Conservation (phyloP, 2,329 filamentous ascomycete species). For the Alternaria triticina region DNA sequence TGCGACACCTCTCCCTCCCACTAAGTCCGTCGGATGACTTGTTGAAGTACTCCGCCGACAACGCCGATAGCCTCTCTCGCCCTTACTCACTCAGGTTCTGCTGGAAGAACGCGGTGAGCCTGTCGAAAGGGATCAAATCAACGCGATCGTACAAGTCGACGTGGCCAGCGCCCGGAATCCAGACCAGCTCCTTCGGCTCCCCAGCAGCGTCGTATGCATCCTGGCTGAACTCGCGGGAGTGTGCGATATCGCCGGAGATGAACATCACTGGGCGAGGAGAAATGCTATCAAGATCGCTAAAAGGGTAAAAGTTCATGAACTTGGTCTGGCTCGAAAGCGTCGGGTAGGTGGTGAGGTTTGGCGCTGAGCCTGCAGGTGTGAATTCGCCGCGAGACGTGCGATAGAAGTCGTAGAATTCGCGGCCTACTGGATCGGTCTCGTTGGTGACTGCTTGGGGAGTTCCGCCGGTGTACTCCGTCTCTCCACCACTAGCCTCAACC, state of each 20-base stretch:
- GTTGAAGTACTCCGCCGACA: too few relatives aligned
- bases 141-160: conserved; percentile 49
- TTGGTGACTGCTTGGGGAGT: conserved; percentile 22
- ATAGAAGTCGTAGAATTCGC: conserved; percentile 45
- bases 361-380: conserved; percentile 19
- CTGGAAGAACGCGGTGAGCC: conserved; percentile 35
- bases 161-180: conserved; percentile 43
- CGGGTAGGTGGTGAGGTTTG: conserved; percentile 40
- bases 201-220: conserved; percentile 31
- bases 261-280: conserved; percentile 40
- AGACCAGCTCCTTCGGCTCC: conserved; percentile 48
- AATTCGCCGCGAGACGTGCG: conserved; percentile 39
- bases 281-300: conserved; percentile 38
- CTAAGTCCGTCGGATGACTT: too few relatives aligned
- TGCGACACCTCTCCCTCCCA: too few relatives aligned
- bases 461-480: conserved; percentile 6
- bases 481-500: conserved; percentile 14
- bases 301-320: conserved; percentile 43
- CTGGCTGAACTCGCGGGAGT: conserved; percentile 40
- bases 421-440: conserved; percentile 21
- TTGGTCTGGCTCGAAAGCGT: conserved; percentile 37
- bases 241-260: conserved; percentile 31
- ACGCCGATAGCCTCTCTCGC: background rate
- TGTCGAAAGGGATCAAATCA: conserved; percentile 45
- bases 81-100: background rate